These are phyloP conservation scores for Phaeoacremonium minimum DNA, from an alignment of 2,329 filamentous ascomycete species.

Conservation along the genomic window DNA sequence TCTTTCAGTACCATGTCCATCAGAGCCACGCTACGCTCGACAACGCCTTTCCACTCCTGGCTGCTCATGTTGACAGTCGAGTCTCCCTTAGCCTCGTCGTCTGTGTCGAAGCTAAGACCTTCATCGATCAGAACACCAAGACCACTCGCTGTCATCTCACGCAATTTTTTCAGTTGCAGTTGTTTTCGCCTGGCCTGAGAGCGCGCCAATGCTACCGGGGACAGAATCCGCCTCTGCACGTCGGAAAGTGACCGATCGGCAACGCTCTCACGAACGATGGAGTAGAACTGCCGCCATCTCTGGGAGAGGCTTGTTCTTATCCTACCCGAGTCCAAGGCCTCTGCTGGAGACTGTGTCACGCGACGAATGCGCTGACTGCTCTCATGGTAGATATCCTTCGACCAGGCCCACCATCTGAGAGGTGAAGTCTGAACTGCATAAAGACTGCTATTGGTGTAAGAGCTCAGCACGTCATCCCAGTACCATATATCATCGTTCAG, in stretches of 20 bases:
- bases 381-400: conserved; percentile 65
- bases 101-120: conserved; percentile 65
- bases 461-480: conserved; percentile 85
- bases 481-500: conserved; percentile 89
- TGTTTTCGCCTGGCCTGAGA: conserved; percentile 74
- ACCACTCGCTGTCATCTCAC: conserved; percentile 78
- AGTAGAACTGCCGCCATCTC: conserved; percentile 71
- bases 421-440: conserved; percentile 88
- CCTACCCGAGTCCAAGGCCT: conserved; percentile 11
- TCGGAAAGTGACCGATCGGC: conserved; percentile 67
- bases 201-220: conserved; percentile 71
- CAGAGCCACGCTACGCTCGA: conserved; percentile 75
- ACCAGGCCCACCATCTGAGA: conserved; percentile 66
- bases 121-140: conserved; percentile 86
- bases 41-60: conserved; percentile 62
- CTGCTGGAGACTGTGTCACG: conserved; percentile 18
- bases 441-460: conserved; percentile 71
- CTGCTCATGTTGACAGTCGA: conserved; percentile 32
- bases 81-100: conserved; percentile 50
- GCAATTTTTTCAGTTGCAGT: conserved; percentile 63
- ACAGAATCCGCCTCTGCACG: conserved; percentile 68
- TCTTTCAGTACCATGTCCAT: conserved; percentile 83
- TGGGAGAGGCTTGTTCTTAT: conserved; percentile 31
- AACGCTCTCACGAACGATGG: conserved; percentile 72
- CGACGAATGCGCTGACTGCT: conserved; percentile 36